phyloP scores from a whole-genome alignment of 2,329 filamentous ascomycete species.

The Colletotrichum siamense region DNA sequence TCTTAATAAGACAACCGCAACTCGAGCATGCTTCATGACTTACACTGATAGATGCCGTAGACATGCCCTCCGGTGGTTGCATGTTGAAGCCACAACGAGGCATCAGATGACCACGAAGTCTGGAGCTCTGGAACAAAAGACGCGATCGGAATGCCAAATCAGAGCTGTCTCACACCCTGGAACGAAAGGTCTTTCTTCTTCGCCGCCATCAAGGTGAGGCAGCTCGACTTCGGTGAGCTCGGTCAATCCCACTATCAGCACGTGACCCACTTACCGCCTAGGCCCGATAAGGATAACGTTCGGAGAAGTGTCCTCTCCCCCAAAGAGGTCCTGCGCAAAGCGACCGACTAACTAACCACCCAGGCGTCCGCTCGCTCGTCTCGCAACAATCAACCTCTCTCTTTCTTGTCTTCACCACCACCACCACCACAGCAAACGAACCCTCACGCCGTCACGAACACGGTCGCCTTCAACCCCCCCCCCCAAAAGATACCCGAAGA shows the following conservation, averaged over 20 bases:
- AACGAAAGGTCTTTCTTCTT: not conserved
- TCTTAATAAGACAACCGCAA: no score
- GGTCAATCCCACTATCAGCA: not conserved
- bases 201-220: not conserved
- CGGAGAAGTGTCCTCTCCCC: slow-evolving; percentile 16
- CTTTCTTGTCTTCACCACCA: not conserved
- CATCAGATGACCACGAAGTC: not conserved
- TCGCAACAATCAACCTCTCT: not conserved
- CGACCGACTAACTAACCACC: not conserved
- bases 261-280: not conserved
- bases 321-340: not conserved
- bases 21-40: no score
- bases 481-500: slow-evolving; percentile 9
- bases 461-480: not conserved
- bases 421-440: not conserved
- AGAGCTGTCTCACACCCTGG: not conserved
- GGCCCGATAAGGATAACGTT: slow-evolving; percentile 4
- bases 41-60: not conserved
- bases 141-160: not conserved
- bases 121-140: not conserved
- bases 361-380: not conserved
- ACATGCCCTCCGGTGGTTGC: not conserved
- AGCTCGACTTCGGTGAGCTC: not conserved
- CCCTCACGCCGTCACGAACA: not conserved
- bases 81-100: not conserved